Conservation (phyloP, 495 filamentous ascomycete genomes). For the Aspergillus campestris region DNA sequence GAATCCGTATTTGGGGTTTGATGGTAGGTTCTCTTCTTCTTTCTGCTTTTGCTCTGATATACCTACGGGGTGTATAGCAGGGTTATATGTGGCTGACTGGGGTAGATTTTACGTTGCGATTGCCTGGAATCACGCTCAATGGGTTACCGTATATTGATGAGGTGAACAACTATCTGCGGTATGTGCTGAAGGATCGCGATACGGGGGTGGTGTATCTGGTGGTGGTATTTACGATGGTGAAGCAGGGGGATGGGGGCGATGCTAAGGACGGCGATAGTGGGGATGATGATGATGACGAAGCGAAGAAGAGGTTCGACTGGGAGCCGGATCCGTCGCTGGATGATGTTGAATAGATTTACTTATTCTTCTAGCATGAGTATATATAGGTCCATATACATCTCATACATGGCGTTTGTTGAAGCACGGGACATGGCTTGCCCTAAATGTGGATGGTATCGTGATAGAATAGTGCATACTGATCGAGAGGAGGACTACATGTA, state of each 20-base stretch:
- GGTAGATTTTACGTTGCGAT: slow-evolving; percentile 61
- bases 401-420: not conserved
- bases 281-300: slow-evolving; percentile 1
- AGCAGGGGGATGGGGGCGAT: slow-evolving; percentile 10
- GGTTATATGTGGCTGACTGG: not conserved
- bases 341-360: slow-evolving; percentile 15
- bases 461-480: too few relatives aligned
- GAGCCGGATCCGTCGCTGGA: slow-evolving; percentile 13
- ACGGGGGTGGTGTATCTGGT: slow-evolving; percentile 69
- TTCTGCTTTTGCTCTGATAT: not conserved
- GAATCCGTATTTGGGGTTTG: slow-evolving; percentile 87
- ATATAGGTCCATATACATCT: slow-evolving; percentile 4
- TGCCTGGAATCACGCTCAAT: slow-evolving; percentile 71
- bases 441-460: too few relatives aligned
- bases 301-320: slow-evolving; percentile 17
- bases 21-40: slow-evolving; percentile 35
- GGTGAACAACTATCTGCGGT: slow-evolving; percentile 69
- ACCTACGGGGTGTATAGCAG: not conserved
- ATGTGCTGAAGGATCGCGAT: slow-evolving; percentile 69
- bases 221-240: slow-evolving; percentile 65
- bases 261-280: slow-evolving; percentile 1
- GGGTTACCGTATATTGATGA: slow-evolving; percentile 78
- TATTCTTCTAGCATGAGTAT: slow-evolving; percentile 1
- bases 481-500: too few relatives aligned
- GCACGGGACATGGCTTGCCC: too few relatives aligned